Conservation (phyloP, 176 grass and related monocot genomes). For the Phragmites australis region DNA sequence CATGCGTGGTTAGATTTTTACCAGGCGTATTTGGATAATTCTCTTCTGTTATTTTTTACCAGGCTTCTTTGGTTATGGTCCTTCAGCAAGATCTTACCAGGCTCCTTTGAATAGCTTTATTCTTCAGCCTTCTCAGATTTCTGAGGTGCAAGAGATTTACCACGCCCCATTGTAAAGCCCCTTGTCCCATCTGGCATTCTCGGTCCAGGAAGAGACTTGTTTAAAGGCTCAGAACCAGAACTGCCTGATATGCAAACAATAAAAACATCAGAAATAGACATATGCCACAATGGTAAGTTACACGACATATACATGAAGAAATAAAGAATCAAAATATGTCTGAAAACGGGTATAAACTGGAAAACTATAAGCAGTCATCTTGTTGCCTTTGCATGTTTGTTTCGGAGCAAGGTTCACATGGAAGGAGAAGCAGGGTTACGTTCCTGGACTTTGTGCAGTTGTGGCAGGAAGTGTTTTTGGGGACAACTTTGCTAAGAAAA, state of each 20-base stretch:
- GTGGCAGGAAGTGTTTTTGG: not conserved
- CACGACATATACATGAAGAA: not conserved
- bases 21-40: not conserved
- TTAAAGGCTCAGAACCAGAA: conserved; percentile 46
- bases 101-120: conserved; percentile 12
- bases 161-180: conserved; percentile 78
- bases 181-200: conserved; percentile 89
- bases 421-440: not conserved
- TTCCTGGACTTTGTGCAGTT: not conserved
- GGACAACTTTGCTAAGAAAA: not conserved
- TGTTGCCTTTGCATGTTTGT: not conserved
- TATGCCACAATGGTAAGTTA: not conserved
- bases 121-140: conserved; percentile 36
- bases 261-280: not conserved
- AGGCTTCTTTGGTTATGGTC: not conserved
- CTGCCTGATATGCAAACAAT: conserved; percentile 11
- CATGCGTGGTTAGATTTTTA: not conserved
- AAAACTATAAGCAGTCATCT: not conserved
- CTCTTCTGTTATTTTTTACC: not conserved
- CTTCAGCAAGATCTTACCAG: too few species aligned
- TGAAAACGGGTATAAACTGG: not conserved
- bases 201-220: conserved; percentile 70
- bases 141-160: conserved; percentile 43
- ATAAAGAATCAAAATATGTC: not conserved
- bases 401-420: not conserved